Evolutionary conservation across 164 flowering plant genomes (phyloP).

Genomic region (Paratinospora sagittata): DNA sequence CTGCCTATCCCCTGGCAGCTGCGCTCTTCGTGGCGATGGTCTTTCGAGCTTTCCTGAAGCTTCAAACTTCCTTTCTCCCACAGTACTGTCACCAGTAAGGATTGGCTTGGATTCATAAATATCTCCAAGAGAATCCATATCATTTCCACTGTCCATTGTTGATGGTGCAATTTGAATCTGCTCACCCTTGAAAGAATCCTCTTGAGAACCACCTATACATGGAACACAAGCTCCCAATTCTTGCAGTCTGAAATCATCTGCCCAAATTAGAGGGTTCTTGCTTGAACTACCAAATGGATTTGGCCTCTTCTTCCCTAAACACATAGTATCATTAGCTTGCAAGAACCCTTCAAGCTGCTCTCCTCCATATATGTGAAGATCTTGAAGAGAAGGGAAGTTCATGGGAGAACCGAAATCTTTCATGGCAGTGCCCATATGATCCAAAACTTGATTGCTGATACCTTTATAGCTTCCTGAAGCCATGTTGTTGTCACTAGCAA

Average conservation of each 20-base stretch:
- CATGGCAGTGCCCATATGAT: slow-evolving; percentile 29
- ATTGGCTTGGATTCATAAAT: slow-evolving; percentile 57
- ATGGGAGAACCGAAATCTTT: slow-evolving; percentile 50
- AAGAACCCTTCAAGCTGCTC: slow-evolving; percentile 45
- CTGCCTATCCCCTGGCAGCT: slow-evolving; percentile 26
- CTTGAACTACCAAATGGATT: slow-evolving; percentile 33
- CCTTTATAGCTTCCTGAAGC: slow-evolving; percentile 36
- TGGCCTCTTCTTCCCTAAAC: slow-evolving; percentile 56
- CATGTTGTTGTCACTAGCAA: slow-evolving; percentile 54
- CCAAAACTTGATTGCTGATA: slow-evolving; percentile 27
- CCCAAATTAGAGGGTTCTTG: slow-evolving; percentile 59
- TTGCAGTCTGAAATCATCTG: slow-evolving; percentile 57
- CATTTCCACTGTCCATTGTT: slow-evolving; percentile 25
- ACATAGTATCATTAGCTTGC: slow-evolving; percentile 24
- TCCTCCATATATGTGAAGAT: slow-evolving; percentile 63
- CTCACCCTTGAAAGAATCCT: slow-evolving; percentile 39
- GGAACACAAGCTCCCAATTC: slow-evolving; percentile 40
- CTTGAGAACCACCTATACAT: slow-evolving; percentile 34
- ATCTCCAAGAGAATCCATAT: slow-evolving; percentile 43
- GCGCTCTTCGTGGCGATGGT: slow-evolving; percentile 62
- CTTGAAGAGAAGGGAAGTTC: slow-evolving; percentile 69
- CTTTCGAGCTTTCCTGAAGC: slow-evolving; percentile 47
- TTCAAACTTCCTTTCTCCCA: slow-evolving; percentile 42
- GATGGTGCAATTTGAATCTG: slow-evolving; percentile 39
- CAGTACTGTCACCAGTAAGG: slow-evolving; percentile 25